Percentiles rank a stretch among this genome's conserved stretches.
Evolutionary conservation across 306 rosid genomes (phyloP).

Genomic region (Dalbergia oliveri): DNA sequence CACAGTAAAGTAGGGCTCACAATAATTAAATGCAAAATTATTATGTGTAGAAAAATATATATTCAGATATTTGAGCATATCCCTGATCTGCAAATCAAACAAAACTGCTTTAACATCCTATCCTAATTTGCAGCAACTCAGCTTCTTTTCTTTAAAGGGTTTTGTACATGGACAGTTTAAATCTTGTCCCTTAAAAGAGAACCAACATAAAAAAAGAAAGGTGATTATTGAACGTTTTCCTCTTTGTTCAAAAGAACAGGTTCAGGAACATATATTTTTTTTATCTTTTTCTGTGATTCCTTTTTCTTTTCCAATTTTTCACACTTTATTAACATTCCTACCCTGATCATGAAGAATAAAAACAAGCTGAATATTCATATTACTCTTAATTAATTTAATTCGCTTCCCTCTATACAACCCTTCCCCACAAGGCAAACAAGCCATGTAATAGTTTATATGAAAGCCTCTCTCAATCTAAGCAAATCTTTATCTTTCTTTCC

Average conservation of each 20-base stretch:
- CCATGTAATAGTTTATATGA: not conserved
- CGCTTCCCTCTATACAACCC: slow-evolving; percentile 5
- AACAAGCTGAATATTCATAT: slow-evolving; percentile 41
- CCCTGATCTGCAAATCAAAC: slow-evolving; percentile 30
- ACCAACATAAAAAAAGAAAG: slow-evolving; percentile 31
- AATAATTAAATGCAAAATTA: not conserved
- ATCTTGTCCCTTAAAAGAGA: slow-evolving; percentile 47
- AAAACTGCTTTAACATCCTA: slow-evolving; percentile 23
- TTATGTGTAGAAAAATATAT: not conserved
- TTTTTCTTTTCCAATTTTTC: slow-evolving; percentile 33
- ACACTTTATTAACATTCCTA: slow-evolving; percentile 39
- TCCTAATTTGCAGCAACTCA: slow-evolving; percentile 27
- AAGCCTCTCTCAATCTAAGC: not conserved
- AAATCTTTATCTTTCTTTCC: not conserved
- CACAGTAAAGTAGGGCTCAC: slow-evolving; percentile 35
- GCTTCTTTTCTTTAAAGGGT: slow-evolving; percentile 45
- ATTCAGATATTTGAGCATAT: slow-evolving; percentile 13
- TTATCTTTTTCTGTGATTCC: slow-evolving; percentile 34
- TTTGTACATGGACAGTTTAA: slow-evolving; percentile 43
- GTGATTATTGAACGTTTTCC: slow-evolving; percentile 40
- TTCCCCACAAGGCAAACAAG: slow-evolving; percentile 14
- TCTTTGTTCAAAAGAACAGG: slow-evolving; percentile 38
- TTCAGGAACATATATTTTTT: slow-evolving; percentile 15
- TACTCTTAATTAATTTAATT: slow-evolving; percentile 18
- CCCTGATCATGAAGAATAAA: slow-evolving; percentile 28